Conservation (phyloP, 176 grass and related monocot species). For the Puya raimondii region DNA sequence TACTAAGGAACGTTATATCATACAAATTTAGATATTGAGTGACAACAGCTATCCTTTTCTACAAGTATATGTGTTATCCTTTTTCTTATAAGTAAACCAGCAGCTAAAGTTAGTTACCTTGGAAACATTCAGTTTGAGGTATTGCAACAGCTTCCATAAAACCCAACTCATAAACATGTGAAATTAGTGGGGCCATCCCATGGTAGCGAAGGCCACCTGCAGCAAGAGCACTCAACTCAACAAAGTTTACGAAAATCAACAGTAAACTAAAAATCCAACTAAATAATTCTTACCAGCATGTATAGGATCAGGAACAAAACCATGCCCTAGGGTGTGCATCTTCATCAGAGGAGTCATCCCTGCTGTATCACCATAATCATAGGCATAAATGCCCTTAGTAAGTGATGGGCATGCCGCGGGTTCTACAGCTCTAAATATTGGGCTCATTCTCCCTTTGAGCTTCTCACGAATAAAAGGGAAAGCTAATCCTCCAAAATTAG, state of each 20-base stretch:
- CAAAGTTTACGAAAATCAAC: not conserved
- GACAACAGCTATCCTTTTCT: not conserved
- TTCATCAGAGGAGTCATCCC: slow-evolving; percentile 91
- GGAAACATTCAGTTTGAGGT: slow-evolving; percentile 84
- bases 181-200: slow-evolving; percentile 93
- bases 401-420: slow-evolving; percentile 80
- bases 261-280: slow-evolving; percentile 1
- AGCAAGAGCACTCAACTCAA: not conserved
- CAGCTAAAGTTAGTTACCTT: slow-evolving; percentile 30
- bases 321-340: slow-evolving; percentile 97
- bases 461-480: slow-evolving; percentile 94
- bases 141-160: slow-evolving; percentile 71
- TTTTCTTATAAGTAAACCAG: not conserved
- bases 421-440: slow-evolving; percentile 69
- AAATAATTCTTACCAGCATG: slow-evolving; percentile 43
- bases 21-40: not conserved
- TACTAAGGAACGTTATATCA: too few relatives aligned
- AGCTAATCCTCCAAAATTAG: slow-evolving; percentile 70
- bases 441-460: slow-evolving; percentile 56
- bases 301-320: slow-evolving; percentile 82
- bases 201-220: slow-evolving; percentile 86
- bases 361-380: slow-evolving; percentile 75
- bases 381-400: slow-evolving; percentile 74
- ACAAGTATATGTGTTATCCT: not conserved
- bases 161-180: slow-evolving; percentile 79